phyloP scores from a whole-genome alignment of 345 rosid genomes.

The Aquilaria malaccensis region DNA sequence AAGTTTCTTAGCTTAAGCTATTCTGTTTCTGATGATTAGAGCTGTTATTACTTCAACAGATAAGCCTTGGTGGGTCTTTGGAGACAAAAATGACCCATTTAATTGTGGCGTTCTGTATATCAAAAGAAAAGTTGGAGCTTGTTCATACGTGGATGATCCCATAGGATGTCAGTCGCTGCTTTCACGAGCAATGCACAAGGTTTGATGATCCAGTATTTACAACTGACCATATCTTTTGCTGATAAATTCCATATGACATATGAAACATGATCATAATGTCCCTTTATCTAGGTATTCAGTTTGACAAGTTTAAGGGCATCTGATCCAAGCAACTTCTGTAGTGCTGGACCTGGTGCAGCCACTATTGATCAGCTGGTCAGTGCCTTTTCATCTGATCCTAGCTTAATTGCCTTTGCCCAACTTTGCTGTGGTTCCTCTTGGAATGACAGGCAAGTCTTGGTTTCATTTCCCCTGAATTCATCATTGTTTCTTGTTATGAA shows the following conservation, averaged over 20 bases:
- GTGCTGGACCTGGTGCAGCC: slow-evolving; percentile 43
- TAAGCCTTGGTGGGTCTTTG: slow-evolving; percentile 79
- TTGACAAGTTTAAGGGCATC: slow-evolving; percentile 39
- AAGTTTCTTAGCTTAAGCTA: slow-evolving; percentile 12
- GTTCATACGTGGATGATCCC: slow-evolving; percentile 97
- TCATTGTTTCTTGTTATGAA: background rate
- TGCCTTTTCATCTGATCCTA: slow-evolving; percentile 92
- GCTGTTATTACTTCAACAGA: slow-evolving; percentile 31
- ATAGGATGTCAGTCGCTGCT: slow-evolving; percentile 86
- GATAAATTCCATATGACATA: slow-evolving; percentile 8
- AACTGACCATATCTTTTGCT: background rate
- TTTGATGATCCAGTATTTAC: slow-evolving; percentile 13
- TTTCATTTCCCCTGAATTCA: background rate
- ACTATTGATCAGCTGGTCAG: slow-evolving; percentile 88
- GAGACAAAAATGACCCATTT: slow-evolving; percentile 68
- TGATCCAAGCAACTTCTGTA: slow-evolving; percentile 23
- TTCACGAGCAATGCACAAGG: slow-evolving; percentile 98
- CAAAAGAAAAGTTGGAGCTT: slow-evolving; percentile 94
- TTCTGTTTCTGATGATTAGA: slow-evolving; percentile 5
- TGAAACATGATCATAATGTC: slow-evolving; percentile 8
- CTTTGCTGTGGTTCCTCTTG: slow-evolving; percentile 83
- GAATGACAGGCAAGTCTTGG: slow-evolving; percentile 56
- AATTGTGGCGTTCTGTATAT: slow-evolving; percentile 79
- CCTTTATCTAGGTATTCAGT: slow-evolving; percentile 66
- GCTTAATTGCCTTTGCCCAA: slow-evolving; percentile 88